Evolutionary conservation across 805 yeast species (phyloP), one percentile per base, ranked within the genome.

Genomic region (Yarrowia sp.): DNA sequence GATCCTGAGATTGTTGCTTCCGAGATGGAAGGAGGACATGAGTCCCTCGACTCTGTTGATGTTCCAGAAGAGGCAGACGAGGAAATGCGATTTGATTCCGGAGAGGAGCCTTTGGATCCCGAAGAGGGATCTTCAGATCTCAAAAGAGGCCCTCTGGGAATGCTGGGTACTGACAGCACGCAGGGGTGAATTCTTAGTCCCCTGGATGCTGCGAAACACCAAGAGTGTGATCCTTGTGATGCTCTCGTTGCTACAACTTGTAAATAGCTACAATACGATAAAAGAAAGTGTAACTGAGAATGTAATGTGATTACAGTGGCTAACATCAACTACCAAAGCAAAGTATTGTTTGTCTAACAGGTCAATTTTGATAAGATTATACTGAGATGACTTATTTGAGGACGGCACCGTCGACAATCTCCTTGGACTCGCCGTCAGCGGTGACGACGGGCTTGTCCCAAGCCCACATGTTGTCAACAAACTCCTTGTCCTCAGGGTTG

Each of bases 331-430:
- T 26, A 26, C 32, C 3, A 26, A 26, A 26, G 7, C 32, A 26
- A 26, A 26, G 32, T 19, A 19, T 19, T 3, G 32, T 26, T 26
- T 26, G 32, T 26, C 32, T 26, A 26, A 26, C 32, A 35, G 45
- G 45, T 7, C 59, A 40, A 36, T 53, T 53, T 53, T 53, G n/a
- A 40, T 53, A 22, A 15, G 14, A 53, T 53, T 38, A 53, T 12
- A 22, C 36, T 40, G 59, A 40, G 14, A 38, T 12, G 35, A 42
- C 63, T 83, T 89, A 93, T 87, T 94, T 94, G 84, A 92, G 89
- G 74, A 94, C 98, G 87, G 94, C 93, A 84, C 99, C 99, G 81
- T 94, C 99, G 74, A 89, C 97, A 76, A 94, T 90, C 84, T 91
- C 97, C 79, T 84, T 89, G 79, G 83, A 79, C 83, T 86, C 89